Evolutionary conservation across 129 eudicot genomes (phyloP), one percentile per base, ranked within the genome.

Genomic region (Flaveria ramosissima): DNA sequence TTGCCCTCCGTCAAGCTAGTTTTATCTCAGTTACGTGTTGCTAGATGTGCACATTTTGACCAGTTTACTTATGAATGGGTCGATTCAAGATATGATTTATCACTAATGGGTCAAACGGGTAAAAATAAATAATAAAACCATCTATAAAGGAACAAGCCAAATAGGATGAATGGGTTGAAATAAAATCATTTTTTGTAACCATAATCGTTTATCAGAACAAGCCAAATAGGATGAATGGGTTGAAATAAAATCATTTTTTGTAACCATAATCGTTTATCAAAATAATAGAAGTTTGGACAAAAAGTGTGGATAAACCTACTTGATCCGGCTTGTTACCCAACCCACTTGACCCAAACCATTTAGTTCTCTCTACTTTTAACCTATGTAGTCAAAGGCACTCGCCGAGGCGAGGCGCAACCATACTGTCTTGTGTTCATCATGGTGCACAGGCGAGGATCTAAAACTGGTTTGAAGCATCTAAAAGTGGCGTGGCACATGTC

Each of bases 1-100:
- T 82, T 70, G 12, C 55, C 50, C 71, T 11, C 66, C 59, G 13
- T 36, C 9, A 45, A 36, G 32, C 26, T 75, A 17, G 27, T 16
- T 52, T 51, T 7, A 53, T 26, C 12, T 26, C 50, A 19, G n/a
- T 36, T 41, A 59, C 10, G 0, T 39, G 50, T 15, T 8, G 30
- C 26, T 51, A 71, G 23, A 72, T 27, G 14, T 1, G 20, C 13
- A 30, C 20, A 15, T 63, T 63, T 63, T 30, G 6, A 15, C 45
- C 43, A 30, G 7, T 14, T 30, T 63, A 15, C 43, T 15, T 32
- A 30, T 27, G 45, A 63, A 63, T 63, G 11, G 42, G 20, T 24
- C 5, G 9, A 14, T 13, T 24, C 1, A 1, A 17, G 30, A 20
- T 57, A 20, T 7, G 7, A 36, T 36, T 36, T 24, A 61, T 61